phyloP scores from a whole-genome alignment of 139 green algal species.

The Picochlorum sp. region DNA sequence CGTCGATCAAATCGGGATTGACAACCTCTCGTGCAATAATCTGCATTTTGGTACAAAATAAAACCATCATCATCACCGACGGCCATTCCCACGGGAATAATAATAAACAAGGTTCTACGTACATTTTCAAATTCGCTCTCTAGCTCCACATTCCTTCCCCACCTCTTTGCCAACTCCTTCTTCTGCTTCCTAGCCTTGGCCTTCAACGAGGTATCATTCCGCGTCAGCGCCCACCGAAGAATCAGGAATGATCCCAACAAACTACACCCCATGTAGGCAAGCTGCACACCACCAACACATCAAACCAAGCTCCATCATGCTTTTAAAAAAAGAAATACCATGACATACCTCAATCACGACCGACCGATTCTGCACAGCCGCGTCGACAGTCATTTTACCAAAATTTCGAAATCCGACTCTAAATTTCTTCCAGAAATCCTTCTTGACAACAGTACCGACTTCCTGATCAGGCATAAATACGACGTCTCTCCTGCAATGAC shows the following conservation, averaged over 20 bases:
- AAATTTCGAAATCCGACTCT: conserved; percentile 12
- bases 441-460: conserved; percentile 6
- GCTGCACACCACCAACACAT: conserved; percentile 9
- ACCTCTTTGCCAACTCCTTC: conserved; percentile 29
- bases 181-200: conserved; percentile 15
- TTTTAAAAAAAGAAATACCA: not conserved
- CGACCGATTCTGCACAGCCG: conserved; percentile 6
- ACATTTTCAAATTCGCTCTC: conserved; percentile 35
- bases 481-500: too few relatives aligned
- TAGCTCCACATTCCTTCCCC: conserved; percentile 31
- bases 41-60: conserved; percentile 17
- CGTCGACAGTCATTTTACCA: conserved; percentile 13
- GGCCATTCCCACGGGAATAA: not conserved
- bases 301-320: not conserved
- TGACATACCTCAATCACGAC: conserved; percentile 6
- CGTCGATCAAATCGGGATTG: conserved; percentile 70
- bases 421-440: conserved; percentile 15
- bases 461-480: not conserved
- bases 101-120: not conserved
- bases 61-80: too few relatives aligned
- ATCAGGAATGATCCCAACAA: conserved; percentile 34
- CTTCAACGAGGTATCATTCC: conserved; percentile 28
- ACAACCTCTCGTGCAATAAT: conserved; percentile 72
- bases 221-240: conserved; percentile 31
- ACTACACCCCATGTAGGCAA: conserved; percentile 30